phyloP scores from a whole-genome alignment of 371 early-diverging fungal genomes.

The Mortierella sp. region DNA sequence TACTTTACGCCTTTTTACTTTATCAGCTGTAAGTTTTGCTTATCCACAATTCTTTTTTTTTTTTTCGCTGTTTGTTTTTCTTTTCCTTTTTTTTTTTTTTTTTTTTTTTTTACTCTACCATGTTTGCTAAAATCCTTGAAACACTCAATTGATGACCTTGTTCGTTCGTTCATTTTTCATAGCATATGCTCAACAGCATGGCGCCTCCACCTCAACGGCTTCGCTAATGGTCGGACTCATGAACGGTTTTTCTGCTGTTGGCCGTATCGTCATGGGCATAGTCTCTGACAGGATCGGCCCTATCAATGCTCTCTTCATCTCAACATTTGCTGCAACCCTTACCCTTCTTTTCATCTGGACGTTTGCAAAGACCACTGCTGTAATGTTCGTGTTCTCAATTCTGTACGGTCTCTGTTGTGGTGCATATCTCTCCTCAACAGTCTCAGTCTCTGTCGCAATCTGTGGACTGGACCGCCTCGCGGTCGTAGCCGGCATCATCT shows the following conservation, averaged over 20 bases:
- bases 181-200: conserved; percentile 59
- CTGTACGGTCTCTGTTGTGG: conserved; percentile 71
- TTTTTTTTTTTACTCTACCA: no score
- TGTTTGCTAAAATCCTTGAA: no score
- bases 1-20: conserved; percentile 56
- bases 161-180: background rate
- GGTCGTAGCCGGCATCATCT: conserved; percentile 58
- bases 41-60: background rate
- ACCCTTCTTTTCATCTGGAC: conserved; percentile 75
- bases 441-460: conserved; percentile 61
- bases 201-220: conserved; percentile 51
- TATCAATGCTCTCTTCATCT: conserved; percentile 64
- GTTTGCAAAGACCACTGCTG: conserved; percentile 61
- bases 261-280: conserved; percentile 75
- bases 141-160: no score
- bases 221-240: conserved; percentile 66
- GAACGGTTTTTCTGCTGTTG: conserved; percentile 71
- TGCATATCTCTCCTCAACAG: conserved; percentile 62
- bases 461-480: conserved; percentile 59
- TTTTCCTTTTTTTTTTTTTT: no score
- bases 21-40: conserved; percentile 32
- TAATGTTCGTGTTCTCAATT: conserved; percentile 64
- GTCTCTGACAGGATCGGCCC: conserved; percentile 75
- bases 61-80: no score
- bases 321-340: conserved; percentile 61